Evolutionary conservation across 2,329 filamentous ascomycete species (phyloP).

Genomic region (Septoria linicola): DNA sequence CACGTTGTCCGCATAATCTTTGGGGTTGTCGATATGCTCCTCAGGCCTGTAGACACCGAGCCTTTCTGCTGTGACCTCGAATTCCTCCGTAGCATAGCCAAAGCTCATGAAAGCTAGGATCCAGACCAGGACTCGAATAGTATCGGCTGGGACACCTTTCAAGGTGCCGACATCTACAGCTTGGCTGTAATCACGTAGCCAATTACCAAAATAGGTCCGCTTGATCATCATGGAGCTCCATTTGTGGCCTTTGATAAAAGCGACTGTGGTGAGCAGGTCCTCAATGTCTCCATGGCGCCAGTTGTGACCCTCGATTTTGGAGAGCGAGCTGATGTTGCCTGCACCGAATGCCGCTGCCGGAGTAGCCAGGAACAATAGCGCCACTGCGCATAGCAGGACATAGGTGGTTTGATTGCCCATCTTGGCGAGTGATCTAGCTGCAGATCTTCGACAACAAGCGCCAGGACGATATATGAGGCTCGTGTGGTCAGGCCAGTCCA

Average conservation of each 20-base stretch:
- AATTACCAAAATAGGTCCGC: conserved; percentile 44
- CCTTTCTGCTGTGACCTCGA: conserved; percentile 55
- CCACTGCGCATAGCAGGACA: conserved; percentile 32
- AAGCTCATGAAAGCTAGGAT: conserved; percentile 58
- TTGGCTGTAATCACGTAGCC: conserved; percentile 54
- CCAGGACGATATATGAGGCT: conserved; percentile 3
- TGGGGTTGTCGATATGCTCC: conserved; percentile 56
- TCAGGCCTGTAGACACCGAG: conserved; percentile 53
- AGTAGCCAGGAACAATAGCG: conserved; percentile 31
- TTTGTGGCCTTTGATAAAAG: conserved; percentile 32
- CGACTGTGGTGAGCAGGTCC: conserved; percentile 51
- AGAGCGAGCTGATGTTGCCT: conserved; percentile 48
- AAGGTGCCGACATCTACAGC: conserved; percentile 57
- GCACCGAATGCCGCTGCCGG: conserved; percentile 46
- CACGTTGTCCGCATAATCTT: conserved; percentile 72
- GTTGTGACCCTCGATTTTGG: conserved; percentile 49
- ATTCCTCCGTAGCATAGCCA: conserved; percentile 57
- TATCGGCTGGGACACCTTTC: conserved; percentile 54
- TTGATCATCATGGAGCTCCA: conserved; percentile 64
- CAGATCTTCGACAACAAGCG: background rate
- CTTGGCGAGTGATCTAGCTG: background rate
- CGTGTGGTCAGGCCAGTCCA: background rate
- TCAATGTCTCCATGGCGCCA: conserved; percentile 56
- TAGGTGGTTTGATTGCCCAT: conserved; percentile 19
- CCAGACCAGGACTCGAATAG: conserved; percentile 56